Conservation (phyloP, 345 rosid genomes). For the Salix brachista region DNA sequence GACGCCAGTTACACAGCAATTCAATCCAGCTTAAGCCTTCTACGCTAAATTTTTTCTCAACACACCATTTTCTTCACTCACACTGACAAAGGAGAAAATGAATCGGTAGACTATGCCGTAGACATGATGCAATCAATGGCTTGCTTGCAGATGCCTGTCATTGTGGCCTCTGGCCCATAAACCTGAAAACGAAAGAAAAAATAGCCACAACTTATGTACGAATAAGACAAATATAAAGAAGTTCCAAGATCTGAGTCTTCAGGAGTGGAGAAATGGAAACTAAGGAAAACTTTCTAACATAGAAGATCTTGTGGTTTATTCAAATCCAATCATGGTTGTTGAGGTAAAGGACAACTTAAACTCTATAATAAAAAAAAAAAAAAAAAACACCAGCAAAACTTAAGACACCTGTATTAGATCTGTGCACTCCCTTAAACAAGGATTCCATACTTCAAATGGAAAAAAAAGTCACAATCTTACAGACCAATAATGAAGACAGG, state of each 20-base stretch:
- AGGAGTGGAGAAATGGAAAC: neutral
- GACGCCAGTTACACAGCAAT: neutral
- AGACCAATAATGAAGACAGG: neutral
- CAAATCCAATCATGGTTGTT: neutral
- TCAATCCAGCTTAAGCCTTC: neutral
- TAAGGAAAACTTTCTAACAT: neutral
- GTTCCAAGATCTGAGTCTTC: neutral
- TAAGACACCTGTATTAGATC: neutral
- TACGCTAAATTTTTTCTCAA: neutral
- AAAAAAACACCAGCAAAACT: neutral
- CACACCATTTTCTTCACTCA: constrained; percentile 1
- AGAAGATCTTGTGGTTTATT: neutral
- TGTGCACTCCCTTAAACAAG: no score
- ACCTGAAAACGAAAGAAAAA: constrained; percentile 41
- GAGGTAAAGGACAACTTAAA: neutral
- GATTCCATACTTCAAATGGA: neutral
- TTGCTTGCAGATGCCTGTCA: constrained; percentile 95
- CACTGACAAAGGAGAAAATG: neutral
- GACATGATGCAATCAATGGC: constrained; percentile 91
- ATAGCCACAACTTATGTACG: neutral
- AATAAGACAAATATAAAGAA: neutral
- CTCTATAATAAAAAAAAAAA: neutral
- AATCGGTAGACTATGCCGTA: constrained; percentile 23
- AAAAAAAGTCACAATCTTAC: neutral
- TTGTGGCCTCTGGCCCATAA: constrained; percentile 92